Conservation (phyloP, 2,329 filamentous ascomycete genomes). For the Grosmannia penicillata region DNA sequence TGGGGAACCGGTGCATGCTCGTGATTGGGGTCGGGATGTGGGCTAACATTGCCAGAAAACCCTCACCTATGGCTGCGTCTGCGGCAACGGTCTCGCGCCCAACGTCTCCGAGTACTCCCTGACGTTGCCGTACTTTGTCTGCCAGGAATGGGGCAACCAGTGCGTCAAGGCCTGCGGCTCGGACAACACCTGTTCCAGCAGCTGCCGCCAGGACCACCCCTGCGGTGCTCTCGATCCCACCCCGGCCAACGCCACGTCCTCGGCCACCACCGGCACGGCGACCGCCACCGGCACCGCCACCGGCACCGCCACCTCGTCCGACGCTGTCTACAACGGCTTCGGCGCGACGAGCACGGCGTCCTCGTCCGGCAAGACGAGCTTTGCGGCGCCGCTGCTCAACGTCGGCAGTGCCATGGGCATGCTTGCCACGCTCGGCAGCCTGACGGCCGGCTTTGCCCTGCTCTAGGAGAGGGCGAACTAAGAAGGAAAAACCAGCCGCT, state of each 20-base stretch:
- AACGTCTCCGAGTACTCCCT: conserved; percentile 66
- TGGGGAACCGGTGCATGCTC: no score
- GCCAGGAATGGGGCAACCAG: conserved; percentile 55
- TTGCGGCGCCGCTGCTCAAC: conserved; percentile 16
- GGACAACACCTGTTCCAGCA: conserved; percentile 41
- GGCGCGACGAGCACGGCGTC: conserved; percentile 5
- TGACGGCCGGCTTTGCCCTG: conserved; percentile 16
- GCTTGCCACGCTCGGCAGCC: conserved; percentile 10
- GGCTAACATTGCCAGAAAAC: conserved; percentile 25
- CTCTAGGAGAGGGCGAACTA: no score
- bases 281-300: conserved; percentile 16
- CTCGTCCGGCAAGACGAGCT: not conserved
- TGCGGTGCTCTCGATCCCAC: conserved; percentile 57
- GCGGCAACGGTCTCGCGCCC: conserved; percentile 48
- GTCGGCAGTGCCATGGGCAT: conserved; percentile 13
- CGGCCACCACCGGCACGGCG: conserved; percentile 23
- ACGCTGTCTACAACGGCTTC: conserved; percentile 22
- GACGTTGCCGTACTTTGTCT: conserved; percentile 65
- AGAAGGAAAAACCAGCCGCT: no score
- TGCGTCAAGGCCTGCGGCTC: conserved; percentile 45
- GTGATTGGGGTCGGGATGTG: no score
- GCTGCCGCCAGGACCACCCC: conserved; percentile 51
- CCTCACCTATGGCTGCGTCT: conserved; percentile 59
- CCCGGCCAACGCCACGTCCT: conserved; percentile 38
- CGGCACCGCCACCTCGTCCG: conserved; percentile 7